Evolutionary conservation across 345 rosid species (phyloP), one percentile per base, ranked within the genome.

Genomic region (Limnanthes douglasii): DNA sequence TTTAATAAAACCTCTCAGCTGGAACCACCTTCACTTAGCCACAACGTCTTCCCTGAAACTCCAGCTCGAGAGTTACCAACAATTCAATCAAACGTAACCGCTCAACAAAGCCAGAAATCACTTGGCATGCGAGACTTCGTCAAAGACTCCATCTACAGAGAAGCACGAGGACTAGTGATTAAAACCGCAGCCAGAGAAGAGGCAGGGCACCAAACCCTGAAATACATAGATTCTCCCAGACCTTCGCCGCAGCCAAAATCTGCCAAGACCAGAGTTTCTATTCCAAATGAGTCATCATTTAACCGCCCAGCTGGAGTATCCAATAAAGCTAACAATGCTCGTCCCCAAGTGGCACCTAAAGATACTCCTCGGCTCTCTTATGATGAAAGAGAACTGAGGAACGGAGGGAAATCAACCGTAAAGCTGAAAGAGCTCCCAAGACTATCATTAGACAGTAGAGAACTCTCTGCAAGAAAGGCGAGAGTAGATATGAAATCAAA

Each of bases 381-480:
- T 44, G 99, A 92, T 37, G 96, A 83, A 50, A 61, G 72, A 47
- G 83, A 72, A 49, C 47, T 75, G 11, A 48, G 73, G 31, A 73
- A 71, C 27, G 37, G 62, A 13, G 32, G 44, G 34, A 78, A 69
- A 53, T 60, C 86, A 48, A 57, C 46, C 5, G 8, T 58, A 17
- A 78, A 81, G 80, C 51, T 75, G 39, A 80, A 75, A 45, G 96
- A 80, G 53, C 65, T 68, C 15, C 99, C 93, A 1, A 75, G 99
- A 59, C 58, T 85, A 49, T 85, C 99, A 10, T 44, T 92, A 45
- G 96, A 84, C 66, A 81, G 96, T 51, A 77, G 72, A 64, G 69
- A 58, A 12, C 51, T 45, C 41, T 59, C 88, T 31, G 41, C 61
- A 11, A 62, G 59, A 37, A 54, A 66, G 30, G 59, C 68, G 21